phyloP scores from a whole-genome alignment of 805 yeast genomes.

The Myxozyma mucilagina region DNA sequence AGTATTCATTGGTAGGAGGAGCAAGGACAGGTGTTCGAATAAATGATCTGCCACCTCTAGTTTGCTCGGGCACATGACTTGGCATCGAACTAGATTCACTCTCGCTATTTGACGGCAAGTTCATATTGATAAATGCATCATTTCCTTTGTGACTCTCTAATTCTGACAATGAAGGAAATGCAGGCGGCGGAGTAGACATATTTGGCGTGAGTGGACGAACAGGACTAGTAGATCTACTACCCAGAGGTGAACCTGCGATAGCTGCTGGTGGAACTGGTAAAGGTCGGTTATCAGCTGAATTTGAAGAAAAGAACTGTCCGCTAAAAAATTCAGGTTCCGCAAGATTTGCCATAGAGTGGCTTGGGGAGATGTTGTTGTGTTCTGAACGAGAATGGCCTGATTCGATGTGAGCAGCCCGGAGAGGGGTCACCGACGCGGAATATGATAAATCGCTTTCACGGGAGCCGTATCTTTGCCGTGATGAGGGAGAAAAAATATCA shows the following conservation, averaged over 20 bases:
- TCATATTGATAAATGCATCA: slow-evolving; percentile 17
- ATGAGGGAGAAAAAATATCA: not conserved
- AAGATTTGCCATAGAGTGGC: not conserved
- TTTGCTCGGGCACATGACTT: not conserved
- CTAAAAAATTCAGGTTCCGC: not conserved
- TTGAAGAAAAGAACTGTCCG: slow-evolving; percentile 1
- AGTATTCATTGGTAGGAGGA: slow-evolving; percentile 4
- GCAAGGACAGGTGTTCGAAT: slow-evolving; percentile 7
- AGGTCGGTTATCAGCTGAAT: not conserved
- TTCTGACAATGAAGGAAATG: slow-evolving; percentile 16
- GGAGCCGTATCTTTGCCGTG: not conserved
- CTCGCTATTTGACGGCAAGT: not conserved
- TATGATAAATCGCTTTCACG: not conserved
- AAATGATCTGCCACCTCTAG: not conserved
- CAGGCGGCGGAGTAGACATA: slow-evolving; percentile 11
- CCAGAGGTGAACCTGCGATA: not conserved
- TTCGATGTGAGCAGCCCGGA: slow-evolving; percentile 13
- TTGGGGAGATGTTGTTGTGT: not conserved
- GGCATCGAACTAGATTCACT: not conserved
- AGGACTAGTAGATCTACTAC: slow-evolving; percentile 7
- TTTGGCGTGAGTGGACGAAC: not conserved
- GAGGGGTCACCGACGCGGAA: slow-evolving; percentile 9
- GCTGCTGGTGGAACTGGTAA: slow-evolving; percentile 19
- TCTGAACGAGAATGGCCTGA: slow-evolving; percentile 8
- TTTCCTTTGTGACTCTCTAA: slow-evolving; percentile 12